Evolutionary conservation across 1,139 yeast species (phyloP).

Genomic region (Arxiozyma bovina): DNA sequence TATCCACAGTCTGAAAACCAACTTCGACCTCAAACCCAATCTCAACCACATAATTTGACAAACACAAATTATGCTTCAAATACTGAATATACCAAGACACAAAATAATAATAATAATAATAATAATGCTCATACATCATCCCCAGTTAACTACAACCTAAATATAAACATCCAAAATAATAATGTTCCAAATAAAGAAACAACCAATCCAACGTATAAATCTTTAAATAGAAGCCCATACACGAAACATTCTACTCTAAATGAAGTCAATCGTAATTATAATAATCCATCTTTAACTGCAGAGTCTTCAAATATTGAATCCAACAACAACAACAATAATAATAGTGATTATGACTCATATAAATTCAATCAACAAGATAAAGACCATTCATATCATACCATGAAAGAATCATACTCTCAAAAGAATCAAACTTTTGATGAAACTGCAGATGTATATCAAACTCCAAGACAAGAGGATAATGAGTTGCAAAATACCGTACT

Average conservation of each 20-base stretch:
- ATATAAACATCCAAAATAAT: not conserved
- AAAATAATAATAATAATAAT: not conserved
- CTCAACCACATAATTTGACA: not conserved
- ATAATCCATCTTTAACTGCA: not conserved
- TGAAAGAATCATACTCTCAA: not conserved
- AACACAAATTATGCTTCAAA: not conserved
- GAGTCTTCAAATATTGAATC: not conserved
- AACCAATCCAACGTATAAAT: not conserved
- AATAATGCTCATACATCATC: not conserved
- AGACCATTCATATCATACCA: not conserved
- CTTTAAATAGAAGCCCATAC: slow-evolving; percentile 19
- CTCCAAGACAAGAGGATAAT: not conserved
- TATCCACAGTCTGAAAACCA: not conserved
- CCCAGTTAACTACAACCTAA: not conserved
- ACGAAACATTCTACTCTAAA: slow-evolving; percentile 17
- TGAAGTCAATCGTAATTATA: slow-evolving; percentile 13
- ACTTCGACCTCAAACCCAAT: not conserved
- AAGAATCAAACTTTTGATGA: not conserved
- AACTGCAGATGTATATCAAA: not conserved
- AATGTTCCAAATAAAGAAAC: not conserved
- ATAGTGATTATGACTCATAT: not conserved
- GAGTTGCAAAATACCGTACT: not conserved
- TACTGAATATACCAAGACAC: not conserved
- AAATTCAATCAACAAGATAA: not conserved
- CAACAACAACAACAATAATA: not conserved